Conservation (phyloP, 306 rosid species). For the Rosa rugosa region DNA sequence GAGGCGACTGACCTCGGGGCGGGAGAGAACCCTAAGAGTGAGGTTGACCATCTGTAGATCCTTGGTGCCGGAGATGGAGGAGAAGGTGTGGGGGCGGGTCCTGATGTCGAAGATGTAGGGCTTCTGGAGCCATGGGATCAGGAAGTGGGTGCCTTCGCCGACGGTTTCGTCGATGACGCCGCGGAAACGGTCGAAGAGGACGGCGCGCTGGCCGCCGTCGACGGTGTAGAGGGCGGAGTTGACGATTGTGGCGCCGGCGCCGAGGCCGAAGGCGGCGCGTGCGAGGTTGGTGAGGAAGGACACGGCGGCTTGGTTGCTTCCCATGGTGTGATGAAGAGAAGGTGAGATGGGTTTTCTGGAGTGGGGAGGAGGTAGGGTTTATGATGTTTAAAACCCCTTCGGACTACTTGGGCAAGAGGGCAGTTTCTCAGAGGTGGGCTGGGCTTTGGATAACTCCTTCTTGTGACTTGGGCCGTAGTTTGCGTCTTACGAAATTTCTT, state of each 20-base stretch:
- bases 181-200: conserved; percentile 86
- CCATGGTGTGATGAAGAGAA: conserved; percentile 30
- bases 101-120: conserved; percentile 91
- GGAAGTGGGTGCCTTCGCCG: conserved; percentile 81
- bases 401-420: conserved; percentile 20
- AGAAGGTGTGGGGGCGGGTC: conserved; percentile 83
- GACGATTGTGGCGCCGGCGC: conserved; percentile 47
- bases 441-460: not conserved
- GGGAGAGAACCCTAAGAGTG: conserved; percentile 77
- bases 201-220: conserved; percentile 95
- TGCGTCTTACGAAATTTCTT: too few species aligned
- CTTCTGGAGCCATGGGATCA: conserved; percentile 94
- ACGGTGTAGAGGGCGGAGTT: conserved; percentile 81
- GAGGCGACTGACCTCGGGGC: conserved; percentile 68
- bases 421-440: not conserved
- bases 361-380: not conserved
- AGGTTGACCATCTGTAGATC: conserved; percentile 95
- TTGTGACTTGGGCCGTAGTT: not conserved
- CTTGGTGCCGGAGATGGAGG: conserved; percentile 84
- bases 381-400: conserved; percentile 14
- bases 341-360: not conserved
- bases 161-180: conserved; percentile 66
- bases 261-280: conserved; percentile 76
- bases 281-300: conserved; percentile 61
- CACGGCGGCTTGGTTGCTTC: conserved; percentile 71